Base-by-base conservation (phyloP, 192 early-diverging fungal genomes). In the Geosiphon pyriformis region DNA sequence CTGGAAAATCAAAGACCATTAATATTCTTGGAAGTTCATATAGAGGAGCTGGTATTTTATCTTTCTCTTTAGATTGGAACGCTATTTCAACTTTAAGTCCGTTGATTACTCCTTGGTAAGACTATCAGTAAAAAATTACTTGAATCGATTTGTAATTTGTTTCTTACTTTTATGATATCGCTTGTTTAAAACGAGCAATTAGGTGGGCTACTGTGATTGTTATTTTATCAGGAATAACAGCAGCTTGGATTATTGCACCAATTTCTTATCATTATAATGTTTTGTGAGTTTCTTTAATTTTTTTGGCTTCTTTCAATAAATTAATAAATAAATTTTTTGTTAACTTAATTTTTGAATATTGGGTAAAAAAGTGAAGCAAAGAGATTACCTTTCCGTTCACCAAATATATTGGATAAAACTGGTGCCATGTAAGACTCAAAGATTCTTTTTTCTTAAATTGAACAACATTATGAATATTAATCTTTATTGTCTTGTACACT, bases 21-120 rank as follows among this genome's bases (percentile, higher is more conserved):
- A 56, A 68, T 4, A 74, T 67, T n/a, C 56, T 74, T 3, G 81
- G 83, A 23, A 77, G 76, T 35, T 81, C 79, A 42, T 46, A 79
- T 27, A 70, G 80, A 27, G 90, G 90, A 25, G 72, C 90, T 33
- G 90, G 90, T 1, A 80, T 90, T 55, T 70, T 85, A 26, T 84
- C 80, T 58, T 85, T 92, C 35, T 79, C 85, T 4, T 68, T 92
- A 12, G 91, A 93, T 75, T 93, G 90, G 90, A 84, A 78, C 57
- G 72, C 81, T 37, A 78, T 90, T 22, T 77, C 30, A 25, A 46
- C 49, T 23, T 31, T 79, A 6, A 80, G 84, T 2, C 78, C 78
- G 33, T 87, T 83, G 74, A 67, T 74, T 34, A 85, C 87, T 37
- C 92, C 92, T 37, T 93, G 82, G 76, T 82, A 80, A 17, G 0